phyloP scores from a whole-genome alignment of 495 filamentous ascomycete genomes.

The Geoglossum glabrum region DNA sequence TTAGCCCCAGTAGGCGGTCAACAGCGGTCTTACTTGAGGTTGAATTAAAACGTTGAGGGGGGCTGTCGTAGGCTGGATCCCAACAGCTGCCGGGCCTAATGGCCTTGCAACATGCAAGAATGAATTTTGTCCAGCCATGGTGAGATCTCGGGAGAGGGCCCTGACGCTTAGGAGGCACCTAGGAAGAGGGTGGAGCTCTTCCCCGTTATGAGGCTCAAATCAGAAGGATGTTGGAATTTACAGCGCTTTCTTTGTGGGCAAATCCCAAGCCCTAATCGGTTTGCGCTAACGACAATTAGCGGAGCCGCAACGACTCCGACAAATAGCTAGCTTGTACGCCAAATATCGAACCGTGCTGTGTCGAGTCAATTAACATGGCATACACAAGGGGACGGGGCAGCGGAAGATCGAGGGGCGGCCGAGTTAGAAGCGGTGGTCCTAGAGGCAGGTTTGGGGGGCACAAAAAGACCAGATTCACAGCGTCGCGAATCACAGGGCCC shows the following conservation, averaged over 20 bases:
- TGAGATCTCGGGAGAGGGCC: slow-evolving; percentile 14
- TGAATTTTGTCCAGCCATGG: slow-evolving; percentile 65
- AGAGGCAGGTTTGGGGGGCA: not conserved
- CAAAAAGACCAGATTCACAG: not conserved
- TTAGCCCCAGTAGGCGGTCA: not conserved
- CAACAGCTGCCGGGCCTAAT: slow-evolving; percentile 57
- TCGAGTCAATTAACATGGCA: not conserved
- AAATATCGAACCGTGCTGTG: not conserved
- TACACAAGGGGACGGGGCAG: not conserved
- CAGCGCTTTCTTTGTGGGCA: not conserved
- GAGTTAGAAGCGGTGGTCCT: not conserved
- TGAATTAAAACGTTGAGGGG: slow-evolving; percentile 87
- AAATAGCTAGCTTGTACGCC: not conserved
- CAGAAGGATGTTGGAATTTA: not conserved
- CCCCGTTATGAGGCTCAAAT: not conserved
- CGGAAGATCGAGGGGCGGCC: not conserved
- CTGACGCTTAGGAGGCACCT: slow-evolving; percentile 3
- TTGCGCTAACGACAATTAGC: not conserved
- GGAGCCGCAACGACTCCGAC: not conserved
- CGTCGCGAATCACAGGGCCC: not conserved
- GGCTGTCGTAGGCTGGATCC: slow-evolving; percentile 61
- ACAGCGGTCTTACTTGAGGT: slow-evolving; percentile 51
- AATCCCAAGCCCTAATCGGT: not conserved
- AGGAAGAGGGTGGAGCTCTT: not conserved
- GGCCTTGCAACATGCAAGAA: slow-evolving; percentile 92